phyloP scores from a whole-genome alignment of 257 asterid genomes.

The Petunia secreta region DNA sequence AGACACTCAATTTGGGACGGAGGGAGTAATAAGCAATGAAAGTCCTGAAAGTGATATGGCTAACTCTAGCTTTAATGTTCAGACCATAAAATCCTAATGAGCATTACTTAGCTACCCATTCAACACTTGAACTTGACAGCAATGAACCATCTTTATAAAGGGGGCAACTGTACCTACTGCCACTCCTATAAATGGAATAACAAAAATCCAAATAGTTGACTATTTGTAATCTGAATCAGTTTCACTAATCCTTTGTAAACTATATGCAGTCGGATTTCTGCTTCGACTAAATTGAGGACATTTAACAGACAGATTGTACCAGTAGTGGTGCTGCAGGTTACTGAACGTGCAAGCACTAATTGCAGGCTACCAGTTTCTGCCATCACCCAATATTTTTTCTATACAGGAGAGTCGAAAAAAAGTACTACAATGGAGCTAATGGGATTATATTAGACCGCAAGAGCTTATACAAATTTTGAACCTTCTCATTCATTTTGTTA shows the following conservation, averaged over 20 bases:
- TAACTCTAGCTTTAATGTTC: too few relatives aligned
- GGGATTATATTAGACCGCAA: too few relatives aligned
- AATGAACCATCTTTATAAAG: neutral
- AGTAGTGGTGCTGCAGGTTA: conserved; percentile 35
- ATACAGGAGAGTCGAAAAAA: too few relatives aligned
- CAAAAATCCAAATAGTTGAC: conserved; percentile 44
- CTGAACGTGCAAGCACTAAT: conserved; percentile 51
- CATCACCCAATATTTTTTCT: conserved; percentile 51
- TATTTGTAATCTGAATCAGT: conserved; percentile 37
- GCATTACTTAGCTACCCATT: neutral
- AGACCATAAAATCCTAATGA: too few relatives aligned
- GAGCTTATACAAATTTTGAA: too few relatives aligned
- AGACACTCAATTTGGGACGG: too few relatives aligned
- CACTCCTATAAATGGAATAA: conserved; percentile 41
- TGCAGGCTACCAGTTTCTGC: conserved; percentile 53
- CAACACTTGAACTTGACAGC: conserved; percentile 32
- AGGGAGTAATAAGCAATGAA: too few relatives aligned
- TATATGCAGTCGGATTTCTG: conserved; percentile 8
- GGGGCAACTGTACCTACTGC: conserved; percentile 44
- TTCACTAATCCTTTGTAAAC: neutral
- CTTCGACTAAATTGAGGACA: neutral
- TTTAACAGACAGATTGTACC: conserved; percentile 34
- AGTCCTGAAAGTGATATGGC: too few relatives aligned
- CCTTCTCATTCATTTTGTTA: too few relatives aligned
- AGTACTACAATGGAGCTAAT: too few relatives aligned